phyloP scores from a whole-genome alignment of 1,139 yeast species.

The Pneumocystis sp. region DNA sequence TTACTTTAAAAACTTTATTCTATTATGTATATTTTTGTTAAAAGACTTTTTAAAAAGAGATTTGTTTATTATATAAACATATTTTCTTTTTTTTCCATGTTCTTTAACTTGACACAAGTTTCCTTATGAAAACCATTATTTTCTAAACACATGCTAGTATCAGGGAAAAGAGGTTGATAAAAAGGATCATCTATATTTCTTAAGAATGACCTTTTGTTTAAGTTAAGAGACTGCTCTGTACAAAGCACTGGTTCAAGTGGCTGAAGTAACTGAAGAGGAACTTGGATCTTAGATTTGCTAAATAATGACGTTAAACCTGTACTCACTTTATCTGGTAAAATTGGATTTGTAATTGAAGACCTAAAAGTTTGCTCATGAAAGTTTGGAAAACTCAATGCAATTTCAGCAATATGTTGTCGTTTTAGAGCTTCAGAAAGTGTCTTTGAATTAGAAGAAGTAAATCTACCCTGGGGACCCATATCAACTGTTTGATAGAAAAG shows the following conservation, averaged over 20 bases:
- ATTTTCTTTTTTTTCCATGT: neutral
- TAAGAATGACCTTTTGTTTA: neutral
- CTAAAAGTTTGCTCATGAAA: neutral
- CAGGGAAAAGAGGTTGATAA: neutral
- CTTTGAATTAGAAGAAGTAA: neutral
- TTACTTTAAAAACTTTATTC: too few relatives aligned
- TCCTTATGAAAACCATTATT: too few relatives aligned
- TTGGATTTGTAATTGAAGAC: neutral
- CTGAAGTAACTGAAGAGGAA: neutral
- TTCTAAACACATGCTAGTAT: neutral
- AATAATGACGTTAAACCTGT: neutral
- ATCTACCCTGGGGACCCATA: slow-evolving; percentile 8
- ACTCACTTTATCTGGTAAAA: neutral
- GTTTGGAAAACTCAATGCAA: neutral
- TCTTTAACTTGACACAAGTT: too few relatives aligned
- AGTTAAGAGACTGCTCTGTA: neutral
- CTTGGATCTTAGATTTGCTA: neutral
- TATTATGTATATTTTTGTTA: too few relatives aligned
- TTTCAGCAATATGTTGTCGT: neutral
- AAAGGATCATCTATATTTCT: neutral
- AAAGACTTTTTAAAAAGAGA: neutral
- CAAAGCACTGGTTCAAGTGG: neutral
- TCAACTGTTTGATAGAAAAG: slow-evolving; percentile 46
- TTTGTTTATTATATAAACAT: too few relatives aligned
- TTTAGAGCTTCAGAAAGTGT: neutral